Conservation (phyloP, 2,329 filamentous ascomycete genomes). For the Curvularia verruculosa region DNA sequence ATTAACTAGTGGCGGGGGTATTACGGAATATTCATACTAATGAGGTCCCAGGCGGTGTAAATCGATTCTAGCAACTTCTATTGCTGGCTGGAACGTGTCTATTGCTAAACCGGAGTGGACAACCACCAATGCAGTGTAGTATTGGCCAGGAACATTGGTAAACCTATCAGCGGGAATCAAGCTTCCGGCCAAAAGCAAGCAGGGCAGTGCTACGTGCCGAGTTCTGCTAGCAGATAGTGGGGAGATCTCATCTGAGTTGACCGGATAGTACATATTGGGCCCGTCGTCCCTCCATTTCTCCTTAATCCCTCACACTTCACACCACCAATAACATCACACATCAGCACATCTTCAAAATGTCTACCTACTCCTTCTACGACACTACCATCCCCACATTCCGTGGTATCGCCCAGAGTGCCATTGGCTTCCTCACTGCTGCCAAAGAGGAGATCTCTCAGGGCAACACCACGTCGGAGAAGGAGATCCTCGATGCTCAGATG, state of each 20-base stretch:
- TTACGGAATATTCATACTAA: not conserved
- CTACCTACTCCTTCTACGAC: conserved; percentile 27
- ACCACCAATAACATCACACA: not conserved
- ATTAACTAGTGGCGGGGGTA: not conserved
- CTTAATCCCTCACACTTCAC: not conserved
- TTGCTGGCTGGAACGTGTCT: not conserved
- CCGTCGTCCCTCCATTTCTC: conserved; percentile 1
- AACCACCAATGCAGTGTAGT: not conserved
- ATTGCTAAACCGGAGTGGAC: not conserved
- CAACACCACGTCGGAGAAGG: conserved; percentile 18
- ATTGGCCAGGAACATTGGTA: not conserved
- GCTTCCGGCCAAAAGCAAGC: conserved; percentile 1
- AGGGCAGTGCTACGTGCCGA: not conserved
- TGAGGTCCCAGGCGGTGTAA: not conserved
- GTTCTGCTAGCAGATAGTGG: not conserved
- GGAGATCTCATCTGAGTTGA: not conserved
- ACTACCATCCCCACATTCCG: conserved; percentile 23
- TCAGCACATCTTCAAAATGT: conserved; percentile 17
- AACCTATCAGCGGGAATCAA: not conserved
- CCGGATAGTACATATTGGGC: not conserved
- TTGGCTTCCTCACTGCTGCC: conserved; percentile 24
- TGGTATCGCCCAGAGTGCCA: conserved; percentile 17
- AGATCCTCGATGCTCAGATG: conserved; percentile 25
- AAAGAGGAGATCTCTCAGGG: conserved; percentile 23
- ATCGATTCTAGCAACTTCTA: not conserved